Percentiles rank a stretch among this genome's conserved stretches.
Evolutionary conservation across 1,139 yeast genomes (phyloP).

Genomic region (Yamadazyma kanchanaburiensis): DNA sequence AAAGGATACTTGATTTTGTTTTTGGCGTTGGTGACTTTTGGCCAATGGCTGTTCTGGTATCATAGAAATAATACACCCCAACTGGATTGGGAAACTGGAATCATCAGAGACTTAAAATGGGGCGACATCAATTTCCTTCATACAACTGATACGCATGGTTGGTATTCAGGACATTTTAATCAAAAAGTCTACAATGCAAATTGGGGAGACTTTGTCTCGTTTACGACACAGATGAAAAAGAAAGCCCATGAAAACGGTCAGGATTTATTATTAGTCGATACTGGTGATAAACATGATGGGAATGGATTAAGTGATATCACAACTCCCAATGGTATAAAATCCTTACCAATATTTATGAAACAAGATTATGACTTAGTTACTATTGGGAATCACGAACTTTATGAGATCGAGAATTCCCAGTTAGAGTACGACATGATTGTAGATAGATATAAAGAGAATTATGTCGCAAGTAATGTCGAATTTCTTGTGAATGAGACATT

Average conservation of each 20-base stretch:
- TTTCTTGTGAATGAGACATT: conserved; percentile 45
- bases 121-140: conserved; percentile 80
- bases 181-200: conserved; percentile 77
- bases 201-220: conserved; percentile 91
- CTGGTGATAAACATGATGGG: conserved; percentile 96
- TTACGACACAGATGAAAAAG: conserved; percentile 47
- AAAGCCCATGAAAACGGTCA: conserved; percentile 43
- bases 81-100: no score
- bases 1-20: no score
- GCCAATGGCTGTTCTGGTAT: no score
- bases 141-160: conserved; percentile 95
- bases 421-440: conserved; percentile 65
- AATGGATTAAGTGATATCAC: conserved; percentile 86
- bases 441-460: conserved; percentile 58
- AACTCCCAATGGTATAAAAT: conserved; percentile 59
- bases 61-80: neutral
- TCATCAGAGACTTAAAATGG: conserved; percentile 49
- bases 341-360: conserved; percentile 61
- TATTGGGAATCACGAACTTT: conserved; percentile 90
- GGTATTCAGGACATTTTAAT: conserved; percentile 85
- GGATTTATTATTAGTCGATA: conserved; percentile 75
- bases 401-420: conserved; percentile 60
- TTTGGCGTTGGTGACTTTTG: no score
- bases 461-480: conserved; percentile 82
- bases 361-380: conserved; percentile 78